Percentiles rank a stretch among this genome's conserved stretches.
phyloP scores from a whole-genome alignment of 2,329 filamentous ascomycete genomes.

The Talaromyces sp. region DNA sequence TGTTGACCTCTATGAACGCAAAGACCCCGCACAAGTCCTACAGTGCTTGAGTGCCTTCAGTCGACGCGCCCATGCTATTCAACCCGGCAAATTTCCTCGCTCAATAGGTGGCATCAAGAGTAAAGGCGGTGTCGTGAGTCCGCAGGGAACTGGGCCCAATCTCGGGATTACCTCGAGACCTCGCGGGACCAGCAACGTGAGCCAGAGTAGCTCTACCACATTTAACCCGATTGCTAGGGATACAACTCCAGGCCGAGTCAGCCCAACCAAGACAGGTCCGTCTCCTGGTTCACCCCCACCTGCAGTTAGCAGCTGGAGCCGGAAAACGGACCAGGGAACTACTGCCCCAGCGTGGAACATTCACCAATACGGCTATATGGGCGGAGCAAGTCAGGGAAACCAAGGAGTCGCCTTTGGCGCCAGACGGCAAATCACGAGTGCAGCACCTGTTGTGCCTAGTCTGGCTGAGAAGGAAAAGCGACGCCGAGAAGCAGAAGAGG shows the following conservation, averaged over 20 bases:
- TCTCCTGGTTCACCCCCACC: constrained; percentile 32
- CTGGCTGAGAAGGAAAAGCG: constrained; percentile 77
- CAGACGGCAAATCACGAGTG: constrained; percentile 84
- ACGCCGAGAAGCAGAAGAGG: constrained; percentile 51
- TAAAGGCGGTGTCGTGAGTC: constrained; percentile 56
- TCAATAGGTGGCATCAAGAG: constrained; percentile 67
- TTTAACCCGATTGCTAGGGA: constrained; percentile 37
- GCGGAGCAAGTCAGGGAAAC: constrained; percentile 91
- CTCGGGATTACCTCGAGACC: not conserved
- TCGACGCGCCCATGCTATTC: constrained; percentile 69
- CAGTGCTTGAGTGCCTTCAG: constrained; percentile 92
- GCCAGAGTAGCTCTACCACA: constrained; percentile 36
- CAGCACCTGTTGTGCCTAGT: constrained; percentile 72
- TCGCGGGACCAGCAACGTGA: constrained; percentile 20
- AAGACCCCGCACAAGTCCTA: constrained; percentile 92
- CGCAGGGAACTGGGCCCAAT: constrained; percentile 57
- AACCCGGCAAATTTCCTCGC: constrained; percentile 67
- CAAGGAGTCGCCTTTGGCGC: constrained; percentile 90
- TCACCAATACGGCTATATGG: constrained; percentile 97
- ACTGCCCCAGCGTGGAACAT: constrained; percentile 97
- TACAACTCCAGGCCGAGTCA: constrained; percentile 47
- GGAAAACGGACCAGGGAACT: constrained; percentile 68
- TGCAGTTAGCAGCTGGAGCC: constrained; percentile 85
- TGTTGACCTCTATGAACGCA: constrained; percentile 90
- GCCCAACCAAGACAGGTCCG: constrained; percentile 48